Evolutionary conservation across 306 rosid genomes (phyloP).

Genomic region (Medicago truncatula): MtrunA17r5.0-ANR NC_053043.1:42578501-42579000

Average conservation of each 20-base stretch:
- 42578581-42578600: conserved; percentile 2
- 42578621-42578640: background rate
- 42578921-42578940: too few relatives aligned
- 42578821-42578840: too few relatives aligned
- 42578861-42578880: too few relatives aligned
- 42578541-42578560: background rate
- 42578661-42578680: background rate
- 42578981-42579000: too few relatives aligned
- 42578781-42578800: background rate
- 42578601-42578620: background rate
- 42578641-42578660: background rate
- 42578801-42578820: too few relatives aligned
- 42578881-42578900: too few relatives aligned
- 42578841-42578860: too few relatives aligned
- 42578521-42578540: background rate
- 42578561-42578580: conserved; percentile 1
- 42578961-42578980: too few relatives aligned
- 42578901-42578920: too few relatives aligned
- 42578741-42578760: background rate
- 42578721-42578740: background rate
- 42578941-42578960: too few relatives aligned
- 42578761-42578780: background rate
- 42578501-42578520: background rate
- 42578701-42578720: background rate
- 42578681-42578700: background rate